Evolutionary conservation across 2,329 filamentous ascomycete species (phyloP).

Genomic region (Ophiocordyceps sinensis): DNA sequence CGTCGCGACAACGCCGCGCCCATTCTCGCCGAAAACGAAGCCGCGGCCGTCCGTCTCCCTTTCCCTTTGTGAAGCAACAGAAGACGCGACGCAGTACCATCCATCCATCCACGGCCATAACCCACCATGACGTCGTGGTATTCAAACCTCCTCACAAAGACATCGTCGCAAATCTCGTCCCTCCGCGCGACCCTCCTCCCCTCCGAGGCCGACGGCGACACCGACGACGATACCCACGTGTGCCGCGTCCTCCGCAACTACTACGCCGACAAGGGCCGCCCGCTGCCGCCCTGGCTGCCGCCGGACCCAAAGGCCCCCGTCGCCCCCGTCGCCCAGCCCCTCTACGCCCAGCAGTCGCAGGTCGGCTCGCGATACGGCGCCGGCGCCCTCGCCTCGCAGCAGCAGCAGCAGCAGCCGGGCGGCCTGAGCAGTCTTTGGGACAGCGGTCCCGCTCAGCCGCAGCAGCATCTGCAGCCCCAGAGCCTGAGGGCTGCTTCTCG

Average conservation of each 20-base stretch:
- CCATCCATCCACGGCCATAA: background rate
- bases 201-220: slow-evolving; percentile 53
- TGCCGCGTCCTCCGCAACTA: slow-evolving; percentile 86
- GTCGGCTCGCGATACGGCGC: slow-evolving; percentile 39
- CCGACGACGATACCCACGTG: slow-evolving; percentile 85
- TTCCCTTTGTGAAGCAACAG: background rate
- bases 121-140: slow-evolving; percentile 64
- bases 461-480: slow-evolving; percentile 21
- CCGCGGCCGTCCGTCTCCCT: too few species aligned
- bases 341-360: slow-evolving; percentile 33
- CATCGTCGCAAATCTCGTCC: slow-evolving; percentile 49
- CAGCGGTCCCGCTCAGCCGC: slow-evolving; percentile 17
- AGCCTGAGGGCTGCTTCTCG: slow-evolving; percentile 31
- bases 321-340: slow-evolving; percentile 31
- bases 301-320: slow-evolving; percentile 59
- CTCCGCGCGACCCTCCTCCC: slow-evolving; percentile 55
- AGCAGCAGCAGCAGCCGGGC: slow-evolving; percentile 12
- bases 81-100: background rate
- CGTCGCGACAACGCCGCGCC: too few species aligned
- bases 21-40: too few species aligned
- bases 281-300: slow-evolving; percentile 76
- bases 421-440: slow-evolving; percentile 46
- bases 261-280: slow-evolving; percentile 75
- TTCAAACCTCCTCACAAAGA: slow-evolving; percentile 54
- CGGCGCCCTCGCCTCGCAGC: slow-evolving; percentile 15